phyloP scores from a whole-genome alignment of 1,139 yeast genomes.

The Debaryomycetaceae sp. region DNA sequence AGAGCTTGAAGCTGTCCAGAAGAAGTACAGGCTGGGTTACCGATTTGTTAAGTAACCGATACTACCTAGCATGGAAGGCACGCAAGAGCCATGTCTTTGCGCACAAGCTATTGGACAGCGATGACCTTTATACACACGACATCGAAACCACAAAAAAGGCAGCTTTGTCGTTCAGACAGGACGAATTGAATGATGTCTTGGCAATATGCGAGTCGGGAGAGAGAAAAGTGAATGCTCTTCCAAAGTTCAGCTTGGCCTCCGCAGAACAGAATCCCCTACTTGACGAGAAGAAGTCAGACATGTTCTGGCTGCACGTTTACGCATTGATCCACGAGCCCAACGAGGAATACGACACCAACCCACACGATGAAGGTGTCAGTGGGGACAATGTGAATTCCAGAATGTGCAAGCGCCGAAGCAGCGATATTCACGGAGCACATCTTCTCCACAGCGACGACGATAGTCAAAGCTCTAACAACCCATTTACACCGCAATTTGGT shows the following conservation, averaged over 20 bases:
- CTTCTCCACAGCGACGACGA: too few relatives aligned
- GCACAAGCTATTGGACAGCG: conserved; percentile 4
- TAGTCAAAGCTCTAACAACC: too few relatives aligned
- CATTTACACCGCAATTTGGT: conserved; percentile 6
- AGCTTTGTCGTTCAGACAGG: not conserved
- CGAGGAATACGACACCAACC: too few relatives aligned
- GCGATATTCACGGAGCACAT: too few relatives aligned
- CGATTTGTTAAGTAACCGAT: conserved; percentile 4
- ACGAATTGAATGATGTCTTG: conserved; percentile 2
- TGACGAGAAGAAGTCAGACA: too few relatives aligned
- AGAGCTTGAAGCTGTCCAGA: conserved; percentile 1
- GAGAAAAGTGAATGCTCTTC: too few relatives aligned
- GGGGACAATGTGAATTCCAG: too few relatives aligned
- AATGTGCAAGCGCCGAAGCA: too few relatives aligned
- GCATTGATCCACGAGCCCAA: too few relatives aligned
- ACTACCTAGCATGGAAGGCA: conserved; percentile 6
- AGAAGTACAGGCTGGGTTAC: conserved; percentile 1
- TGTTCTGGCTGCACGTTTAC: conserved; percentile 1
- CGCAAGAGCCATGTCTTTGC: conserved; percentile 7
- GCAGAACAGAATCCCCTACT: too few relatives aligned
- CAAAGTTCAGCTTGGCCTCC: too few relatives aligned
- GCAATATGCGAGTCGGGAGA: not conserved
- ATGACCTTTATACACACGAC: conserved; percentile 5
- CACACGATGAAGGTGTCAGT: too few relatives aligned
- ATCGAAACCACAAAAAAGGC: conserved; percentile 3